Percentiles rank a stretch among this genome's conserved stretches.
These are phyloP conservation scores for Senna tora DNA, from an alignment of 306 rosid species.

Conservation along the genomic window DNA sequence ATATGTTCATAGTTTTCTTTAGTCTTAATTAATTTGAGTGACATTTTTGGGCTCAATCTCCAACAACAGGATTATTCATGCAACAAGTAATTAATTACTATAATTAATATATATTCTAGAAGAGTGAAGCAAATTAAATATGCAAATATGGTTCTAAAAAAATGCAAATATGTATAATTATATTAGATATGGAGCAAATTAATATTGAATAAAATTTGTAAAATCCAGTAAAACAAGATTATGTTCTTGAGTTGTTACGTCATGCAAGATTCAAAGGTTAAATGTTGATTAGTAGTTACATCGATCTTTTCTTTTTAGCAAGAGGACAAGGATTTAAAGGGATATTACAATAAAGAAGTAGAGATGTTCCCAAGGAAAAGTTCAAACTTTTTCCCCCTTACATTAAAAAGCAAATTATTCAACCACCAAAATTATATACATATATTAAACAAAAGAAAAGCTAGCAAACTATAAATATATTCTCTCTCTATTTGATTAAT, in stretches of 20 bases:
- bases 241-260: not conserved
- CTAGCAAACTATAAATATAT: not conserved
- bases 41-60: too few relatives aligned
- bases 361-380: slow-evolving; percentile 45
- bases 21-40: too few relatives aligned
- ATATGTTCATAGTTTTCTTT: too few relatives aligned
- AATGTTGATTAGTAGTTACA: slow-evolving; percentile 30
- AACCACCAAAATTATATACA: slow-evolving; percentile 21
- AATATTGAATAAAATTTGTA: not conserved
- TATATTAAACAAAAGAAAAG: slow-evolving; percentile 28
- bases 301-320: slow-evolving; percentile 43
- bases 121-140: too few relatives aligned
- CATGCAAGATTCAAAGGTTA: slow-evolving; percentile 44
- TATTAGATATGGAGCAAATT: too few relatives aligned
- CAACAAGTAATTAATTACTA: too few relatives aligned
- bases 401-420: slow-evolving; percentile 42
- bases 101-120: too few relatives aligned
- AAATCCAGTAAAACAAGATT: not conserved
- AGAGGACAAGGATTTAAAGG: slow-evolving; percentile 46
- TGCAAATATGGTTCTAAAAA: too few relatives aligned
- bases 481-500: not conserved
- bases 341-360: slow-evolving; percentile 38
- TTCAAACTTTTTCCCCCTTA: slow-evolving; percentile 38
- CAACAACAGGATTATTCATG: too few relatives aligned
- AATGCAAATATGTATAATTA: too few relatives aligned